A percentile compares a stretch with the other conserved stretches of the same genome.
Conservation (phyloP, 2,329 filamentous ascomycete species). For the Coniella vitis region DNA sequence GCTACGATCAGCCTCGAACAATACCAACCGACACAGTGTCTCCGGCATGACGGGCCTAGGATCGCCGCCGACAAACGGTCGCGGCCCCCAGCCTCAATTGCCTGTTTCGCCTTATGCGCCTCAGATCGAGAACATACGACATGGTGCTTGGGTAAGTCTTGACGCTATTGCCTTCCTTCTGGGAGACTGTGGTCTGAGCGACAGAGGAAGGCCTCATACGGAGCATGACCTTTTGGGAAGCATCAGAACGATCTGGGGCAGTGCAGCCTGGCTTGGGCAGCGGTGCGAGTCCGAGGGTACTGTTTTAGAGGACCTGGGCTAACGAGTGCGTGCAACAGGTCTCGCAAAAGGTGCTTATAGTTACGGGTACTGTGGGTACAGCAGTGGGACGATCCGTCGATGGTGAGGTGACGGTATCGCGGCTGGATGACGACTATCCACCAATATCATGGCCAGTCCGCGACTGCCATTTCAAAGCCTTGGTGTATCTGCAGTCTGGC, state of each 20-base stretch:
- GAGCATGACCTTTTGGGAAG: background rate
- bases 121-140: constrained; percentile 67
- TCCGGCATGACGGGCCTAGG: constrained; percentile 57
- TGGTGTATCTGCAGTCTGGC: constrained; percentile 85
- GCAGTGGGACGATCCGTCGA: constrained; percentile 61
- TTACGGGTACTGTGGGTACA: constrained; percentile 78
- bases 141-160: constrained; percentile 73
- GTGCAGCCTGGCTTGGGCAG: background rate
- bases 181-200: background rate
- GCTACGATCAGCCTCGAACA: constrained; percentile 29
- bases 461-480: constrained; percentile 84
- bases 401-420: constrained; percentile 70
- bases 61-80: constrained; percentile 46
- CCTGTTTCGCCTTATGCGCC: constrained; percentile 76
- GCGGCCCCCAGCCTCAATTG: constrained; percentile 43
- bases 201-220: too few relatives aligned
- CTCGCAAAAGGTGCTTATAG: constrained; percentile 80
- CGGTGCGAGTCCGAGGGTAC: too few relatives aligned
- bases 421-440: constrained; percentile 81
- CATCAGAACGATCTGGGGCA: background rate
- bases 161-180: background rate
- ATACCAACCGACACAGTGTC: constrained; percentile 55
- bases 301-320: background rate
- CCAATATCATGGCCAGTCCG: constrained; percentile 79
- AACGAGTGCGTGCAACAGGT: constrained; percentile 50